A percentile compares a stretch with the other conserved stretches of the same genome.
phyloP scores from a whole-genome alignment of 2,329 filamentous ascomycete species.

The Lachnellula willkommii region DNA sequence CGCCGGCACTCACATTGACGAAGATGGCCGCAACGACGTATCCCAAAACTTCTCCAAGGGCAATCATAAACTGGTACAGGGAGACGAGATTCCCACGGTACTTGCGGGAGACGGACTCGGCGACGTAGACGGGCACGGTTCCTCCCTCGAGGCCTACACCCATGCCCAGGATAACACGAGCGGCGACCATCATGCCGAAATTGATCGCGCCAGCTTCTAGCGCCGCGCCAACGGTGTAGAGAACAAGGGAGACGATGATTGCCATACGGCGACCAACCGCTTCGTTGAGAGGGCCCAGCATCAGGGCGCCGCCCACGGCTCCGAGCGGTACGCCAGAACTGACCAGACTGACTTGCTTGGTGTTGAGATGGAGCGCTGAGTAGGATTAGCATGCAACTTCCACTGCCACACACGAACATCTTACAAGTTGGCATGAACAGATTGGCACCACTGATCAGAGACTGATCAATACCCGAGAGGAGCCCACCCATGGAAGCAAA shows the following conservation, averaged over 20 bases:
- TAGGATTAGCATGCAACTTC: constrained; percentile 1
- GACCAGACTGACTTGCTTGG: constrained; percentile 57
- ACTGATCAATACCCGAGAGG: constrained; percentile 67
- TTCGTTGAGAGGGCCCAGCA: constrained; percentile 63
- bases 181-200: constrained; percentile 66
- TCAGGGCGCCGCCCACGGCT: constrained; percentile 63
- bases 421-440: constrained; percentile 51
- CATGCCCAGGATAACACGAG: constrained; percentile 62
- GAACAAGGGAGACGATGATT: constrained; percentile 62
- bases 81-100: constrained; percentile 69
- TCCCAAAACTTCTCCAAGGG: constrained; percentile 66
- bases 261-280: constrained; percentile 61
- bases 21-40: constrained; percentile 71
- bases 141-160: constrained; percentile 70
- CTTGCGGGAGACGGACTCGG: constrained; percentile 62
- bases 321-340: constrained; percentile 68
- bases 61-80: constrained; percentile 71
- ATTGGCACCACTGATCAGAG: constrained; percentile 66
- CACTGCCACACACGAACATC: background rate
- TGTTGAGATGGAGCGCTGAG: constrained; percentile 48
- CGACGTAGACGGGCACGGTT: constrained; percentile 70
- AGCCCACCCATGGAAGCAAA: constrained; percentile 74
- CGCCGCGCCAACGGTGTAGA: constrained; percentile 66
- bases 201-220: constrained; percentile 63
- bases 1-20: constrained; percentile 55